Evolutionary conservation across 2,329 filamentous ascomycete genomes (phyloP).

Genomic region (Fonsecaea erecta): DNA sequence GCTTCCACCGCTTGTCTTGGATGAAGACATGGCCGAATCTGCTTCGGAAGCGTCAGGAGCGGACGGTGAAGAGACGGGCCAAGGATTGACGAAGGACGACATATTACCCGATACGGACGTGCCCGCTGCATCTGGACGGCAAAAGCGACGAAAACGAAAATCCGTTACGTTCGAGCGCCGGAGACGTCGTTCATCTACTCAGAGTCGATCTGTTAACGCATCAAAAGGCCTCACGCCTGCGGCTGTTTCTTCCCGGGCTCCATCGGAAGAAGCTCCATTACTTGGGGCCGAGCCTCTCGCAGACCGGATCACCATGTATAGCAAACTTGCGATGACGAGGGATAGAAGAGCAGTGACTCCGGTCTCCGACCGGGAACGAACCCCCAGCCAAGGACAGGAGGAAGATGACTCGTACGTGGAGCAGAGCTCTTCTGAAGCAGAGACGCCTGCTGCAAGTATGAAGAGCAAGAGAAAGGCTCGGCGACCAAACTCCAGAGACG

Average conservation of each 20-base stretch:
- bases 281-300: neutral
- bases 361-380: constrained; percentile 25
- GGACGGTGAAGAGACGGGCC: neutral
- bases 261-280: neutral
- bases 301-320: constrained; percentile 17
- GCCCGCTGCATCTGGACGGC: constrained; percentile 10
- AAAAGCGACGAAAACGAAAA: constrained; percentile 26
- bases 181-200: constrained; percentile 27
- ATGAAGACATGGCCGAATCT: neutral
- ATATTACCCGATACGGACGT: neutral
- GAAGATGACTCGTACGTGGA: constrained; percentile 33
- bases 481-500: neutral
- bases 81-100: neutral
- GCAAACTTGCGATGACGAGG: constrained; percentile 7
- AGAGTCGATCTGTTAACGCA: neutral
- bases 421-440: constrained; percentile 29
- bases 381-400: constrained; percentile 24
- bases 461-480: constrained; percentile 23
- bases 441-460: constrained; percentile 27
- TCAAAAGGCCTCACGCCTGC: neutral
- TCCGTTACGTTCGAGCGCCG: constrained; percentile 20
- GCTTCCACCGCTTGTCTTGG: neutral
- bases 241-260: neutral
- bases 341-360: constrained; percentile 22
- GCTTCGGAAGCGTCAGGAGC: neutral